Conservation (phyloP, 2,329 filamentous ascomycete species). For the Aaosphaeria arxii region DNA sequence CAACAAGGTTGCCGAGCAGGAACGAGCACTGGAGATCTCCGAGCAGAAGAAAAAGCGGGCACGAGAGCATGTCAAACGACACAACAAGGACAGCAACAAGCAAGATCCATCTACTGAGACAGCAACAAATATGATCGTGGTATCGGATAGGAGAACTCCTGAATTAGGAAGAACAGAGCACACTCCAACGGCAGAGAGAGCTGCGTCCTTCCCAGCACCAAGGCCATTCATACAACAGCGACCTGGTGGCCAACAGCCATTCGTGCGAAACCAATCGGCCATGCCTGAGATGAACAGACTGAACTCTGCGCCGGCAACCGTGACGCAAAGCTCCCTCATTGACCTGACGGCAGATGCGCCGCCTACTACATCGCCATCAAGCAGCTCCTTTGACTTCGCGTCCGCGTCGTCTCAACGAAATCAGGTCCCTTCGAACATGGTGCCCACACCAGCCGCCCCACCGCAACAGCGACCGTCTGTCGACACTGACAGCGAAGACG, state of each 20-base stretch:
- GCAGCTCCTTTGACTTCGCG: not conserved
- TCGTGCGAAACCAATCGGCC: constrained; percentile 3
- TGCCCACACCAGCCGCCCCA: constrained; percentile 11
- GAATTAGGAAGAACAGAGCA: constrained; percentile 4
- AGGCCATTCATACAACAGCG: constrained; percentile 1
- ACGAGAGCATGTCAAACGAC: constrained; percentile 16
- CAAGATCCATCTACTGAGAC: constrained; percentile 9
- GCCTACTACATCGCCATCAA: not conserved
- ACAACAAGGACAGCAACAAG: constrained; percentile 11
- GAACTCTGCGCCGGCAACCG: not conserved
- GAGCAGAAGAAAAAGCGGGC: constrained; percentile 36
- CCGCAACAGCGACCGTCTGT: constrained; percentile 3
- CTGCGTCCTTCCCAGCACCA: not conserved
- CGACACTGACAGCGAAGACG: constrained; percentile 6
- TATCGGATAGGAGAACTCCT: constrained; percentile 5
- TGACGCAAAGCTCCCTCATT: constrained; percentile 2
- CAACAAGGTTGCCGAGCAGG: constrained; percentile 40
- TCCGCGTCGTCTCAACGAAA: not conserved
- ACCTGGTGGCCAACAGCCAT: constrained; percentile 12
- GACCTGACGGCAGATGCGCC: constrained; percentile 4
- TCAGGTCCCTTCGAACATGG: constrained; percentile 14
- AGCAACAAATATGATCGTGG: constrained; percentile 12
- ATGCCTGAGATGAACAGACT: constrained; percentile 1
- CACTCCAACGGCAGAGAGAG: not conserved
- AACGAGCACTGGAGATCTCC: constrained; percentile 29